Conservation (phyloP, 2,329 filamentous ascomycete species). For the Penicillium janthinellum region DNA sequence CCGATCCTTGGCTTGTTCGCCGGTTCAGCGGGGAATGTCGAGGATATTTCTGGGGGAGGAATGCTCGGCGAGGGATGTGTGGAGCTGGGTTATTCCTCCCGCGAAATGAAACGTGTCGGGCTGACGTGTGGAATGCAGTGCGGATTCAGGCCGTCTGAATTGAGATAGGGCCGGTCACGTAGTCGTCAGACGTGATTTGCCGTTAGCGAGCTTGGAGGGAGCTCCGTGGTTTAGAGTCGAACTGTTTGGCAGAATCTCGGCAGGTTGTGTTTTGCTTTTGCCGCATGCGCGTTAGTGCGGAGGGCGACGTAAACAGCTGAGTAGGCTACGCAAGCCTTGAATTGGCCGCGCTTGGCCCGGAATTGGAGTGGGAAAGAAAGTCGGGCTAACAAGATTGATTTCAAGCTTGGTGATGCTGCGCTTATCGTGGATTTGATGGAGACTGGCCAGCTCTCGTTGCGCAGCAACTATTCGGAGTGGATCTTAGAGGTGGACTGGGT, state of each 20-base stretch:
- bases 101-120: constrained; percentile 5
- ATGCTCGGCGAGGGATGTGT: neutral
- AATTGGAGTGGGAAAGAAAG: neutral
- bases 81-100: neutral
- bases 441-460: neutral
- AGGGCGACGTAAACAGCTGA: constrained; percentile 2
- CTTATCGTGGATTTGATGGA: neutral
- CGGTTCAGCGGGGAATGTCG: neutral
- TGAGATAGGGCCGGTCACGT: neutral
- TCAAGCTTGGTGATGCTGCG: neutral
- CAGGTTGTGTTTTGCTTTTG: constrained; percentile 27
- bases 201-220: neutral
- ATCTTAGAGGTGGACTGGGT: neutral
- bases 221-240: neutral
- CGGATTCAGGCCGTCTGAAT: neutral
- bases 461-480: neutral
- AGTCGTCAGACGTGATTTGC: neutral
- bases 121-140: neutral
- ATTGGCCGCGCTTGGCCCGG: neutral
- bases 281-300: constrained; percentile 22
- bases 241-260: constrained; percentile 9
- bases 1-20: neutral
- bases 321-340: neutral
- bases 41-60: neutral
- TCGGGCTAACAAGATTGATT: neutral